Evolutionary conservation across 2,329 filamentous ascomycete genomes (phyloP).

Genomic region (Graphilbum ipis-grandicollis): DNA sequence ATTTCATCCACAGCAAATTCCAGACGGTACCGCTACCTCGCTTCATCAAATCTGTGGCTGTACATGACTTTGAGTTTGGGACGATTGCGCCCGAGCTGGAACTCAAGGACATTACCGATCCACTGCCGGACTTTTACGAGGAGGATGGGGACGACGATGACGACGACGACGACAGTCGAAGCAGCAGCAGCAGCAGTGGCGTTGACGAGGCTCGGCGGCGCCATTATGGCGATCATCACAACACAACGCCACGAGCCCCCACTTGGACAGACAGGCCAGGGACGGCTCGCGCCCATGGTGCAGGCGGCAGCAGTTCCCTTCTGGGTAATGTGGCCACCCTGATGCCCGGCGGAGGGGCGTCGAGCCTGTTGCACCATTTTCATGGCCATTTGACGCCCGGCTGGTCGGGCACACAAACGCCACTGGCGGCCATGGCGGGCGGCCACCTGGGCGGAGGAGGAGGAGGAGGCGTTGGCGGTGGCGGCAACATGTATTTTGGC

Average conservation of each 20-base stretch:
- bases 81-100: constrained; percentile 67
- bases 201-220: constrained; percentile 18
- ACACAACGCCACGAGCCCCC: background rate
- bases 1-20: constrained; percentile 91
- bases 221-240: constrained; percentile 14
- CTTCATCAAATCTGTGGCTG: constrained; percentile 91
- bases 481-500: too few species aligned
- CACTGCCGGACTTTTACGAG: constrained; percentile 91
- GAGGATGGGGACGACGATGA: constrained; percentile 50
- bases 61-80: constrained; percentile 89
- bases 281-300: too few species aligned
- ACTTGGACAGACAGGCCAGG: too few species aligned
- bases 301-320: constrained; percentile 9
- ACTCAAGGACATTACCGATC: constrained; percentile 93
- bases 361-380: constrained; percentile 61
- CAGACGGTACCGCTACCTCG: constrained; percentile 80
- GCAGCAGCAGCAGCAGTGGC: constrained; percentile 11
- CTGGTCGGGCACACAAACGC: constrained; percentile 60
- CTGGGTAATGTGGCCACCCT: constrained; percentile 30
- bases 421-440: constrained; percentile 62
- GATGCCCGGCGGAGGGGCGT: constrained; percentile 44
- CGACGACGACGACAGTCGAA: constrained; percentile 24
- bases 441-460: constrained; percentile 32
- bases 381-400: constrained; percentile 57
- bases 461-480: too few species aligned